Conservation (phyloP, 1,284 basidiomycete genomes). For the Trichosporon ovoides region DNA sequence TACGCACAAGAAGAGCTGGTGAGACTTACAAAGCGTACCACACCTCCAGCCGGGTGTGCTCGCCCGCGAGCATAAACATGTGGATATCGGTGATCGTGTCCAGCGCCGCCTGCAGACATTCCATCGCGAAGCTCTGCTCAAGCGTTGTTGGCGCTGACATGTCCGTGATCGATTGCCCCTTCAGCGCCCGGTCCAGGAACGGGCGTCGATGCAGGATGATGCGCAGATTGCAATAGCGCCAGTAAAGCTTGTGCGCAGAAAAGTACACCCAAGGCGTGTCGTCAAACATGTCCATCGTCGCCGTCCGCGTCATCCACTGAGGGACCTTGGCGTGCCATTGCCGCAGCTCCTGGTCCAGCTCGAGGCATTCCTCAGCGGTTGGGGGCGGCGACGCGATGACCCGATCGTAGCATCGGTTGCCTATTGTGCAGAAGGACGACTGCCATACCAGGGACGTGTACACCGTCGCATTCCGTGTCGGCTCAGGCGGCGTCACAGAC, state of each 20-base stretch:
- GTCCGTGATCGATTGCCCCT: constrained; percentile 9
- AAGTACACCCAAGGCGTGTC: constrained; percentile 25
- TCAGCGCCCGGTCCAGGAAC: constrained; percentile 24
- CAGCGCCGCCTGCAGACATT: constrained; percentile 18
- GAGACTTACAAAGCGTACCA: constrained; percentile 27
- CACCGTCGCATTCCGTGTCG: constrained; percentile 16
- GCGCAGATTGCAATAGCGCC: constrained; percentile 27
- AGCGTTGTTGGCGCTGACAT: not conserved
- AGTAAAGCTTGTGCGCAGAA: constrained; percentile 25
- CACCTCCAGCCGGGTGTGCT: constrained; percentile 18
- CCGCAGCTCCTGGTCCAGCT: constrained; percentile 19
- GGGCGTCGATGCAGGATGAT: constrained; percentile 23
- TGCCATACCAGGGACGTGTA: constrained; percentile 25
- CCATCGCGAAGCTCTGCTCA: constrained; percentile 14
- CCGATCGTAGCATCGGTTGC: constrained; percentile 22
- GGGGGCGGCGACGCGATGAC: constrained; percentile 22
- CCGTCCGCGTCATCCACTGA: constrained; percentile 13
- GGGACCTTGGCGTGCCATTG: constrained; percentile 15
- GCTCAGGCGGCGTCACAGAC: constrained; percentile 9
- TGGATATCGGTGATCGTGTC: constrained; percentile 25
- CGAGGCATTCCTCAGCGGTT: constrained; percentile 16
- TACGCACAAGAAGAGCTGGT: not conserved
- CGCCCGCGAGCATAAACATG: constrained; percentile 18
- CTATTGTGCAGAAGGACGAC: constrained; percentile 14
- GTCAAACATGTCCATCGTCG: constrained; percentile 7